Evolutionary conservation across 177 flowering plant species (phyloP), one percentile per base, ranked within the genome.

Genomic region (Vitis hybrid): DNA sequence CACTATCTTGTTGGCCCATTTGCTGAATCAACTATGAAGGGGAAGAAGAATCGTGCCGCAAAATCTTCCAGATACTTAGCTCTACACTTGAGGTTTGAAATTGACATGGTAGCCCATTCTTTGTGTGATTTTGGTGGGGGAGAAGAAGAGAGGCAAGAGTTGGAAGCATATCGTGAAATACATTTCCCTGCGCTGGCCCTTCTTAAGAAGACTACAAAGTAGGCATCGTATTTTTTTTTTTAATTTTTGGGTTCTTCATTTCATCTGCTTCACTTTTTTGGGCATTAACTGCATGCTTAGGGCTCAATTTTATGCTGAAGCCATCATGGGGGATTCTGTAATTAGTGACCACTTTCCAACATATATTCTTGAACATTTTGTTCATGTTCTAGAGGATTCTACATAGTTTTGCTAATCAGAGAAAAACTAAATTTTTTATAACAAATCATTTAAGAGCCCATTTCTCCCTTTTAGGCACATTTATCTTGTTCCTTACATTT

Each of bases 31-130:
- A 73, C 70, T n/a, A 55, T 65, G 55, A 77, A 77, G 57, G 80
- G 69, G 62, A 75, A 78, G 62, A 68, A 51, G 59, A 56, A 13
- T 65, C 78, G 16, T 58, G 58, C 80, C 11, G 69, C 15, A 61
- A 87, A 85, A 75, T 72, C 73, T 70, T 80, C 94, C 58, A 84
- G 76, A 76, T 96, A 87, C 81, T 79, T 96, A 55, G 92, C 99
- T 74, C 70, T 96, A 58, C 99, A 96, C 74, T 76, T 96, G 72
- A 87, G 98, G 71, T 96, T 96, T 85, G 99, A 96, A 84, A 90
- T 94, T 69, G 99, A 96, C 82, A 96, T 96, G 99, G 97, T 85
- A 70, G 97, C 99, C 71, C 97, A 96, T 85, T 96, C 99, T 59
- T 71, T 94, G 51, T 96, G 99, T 78, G 86, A 94, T 51, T 96